Conservation (phyloP, 208 protist genomes). For the Acanthamoeba lugdunensis region DNA sequence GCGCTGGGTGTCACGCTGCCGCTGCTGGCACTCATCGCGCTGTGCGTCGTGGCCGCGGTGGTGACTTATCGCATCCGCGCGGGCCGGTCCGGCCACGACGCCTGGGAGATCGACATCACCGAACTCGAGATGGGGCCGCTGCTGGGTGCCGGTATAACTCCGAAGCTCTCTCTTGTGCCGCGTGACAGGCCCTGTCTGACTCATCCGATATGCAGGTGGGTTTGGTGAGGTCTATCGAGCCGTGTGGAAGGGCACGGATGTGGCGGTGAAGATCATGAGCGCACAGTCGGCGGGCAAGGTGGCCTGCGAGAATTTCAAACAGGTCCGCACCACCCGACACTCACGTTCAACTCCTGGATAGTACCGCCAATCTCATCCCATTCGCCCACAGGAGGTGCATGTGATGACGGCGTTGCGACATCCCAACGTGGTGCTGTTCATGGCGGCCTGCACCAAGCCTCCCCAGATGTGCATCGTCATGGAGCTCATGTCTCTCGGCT, state of each 20-base stretch:
- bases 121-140: conserved; percentile 20
- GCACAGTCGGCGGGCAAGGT: background rate
- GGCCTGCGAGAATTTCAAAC: conserved; percentile 45
- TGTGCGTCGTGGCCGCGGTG: background rate
- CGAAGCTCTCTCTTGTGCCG: background rate
- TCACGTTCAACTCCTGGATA: too few species aligned
- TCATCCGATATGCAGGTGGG: background rate
- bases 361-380: too few species aligned
- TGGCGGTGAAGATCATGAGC: conserved; percentile 41
- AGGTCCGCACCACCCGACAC: background rate
- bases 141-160: background rate
- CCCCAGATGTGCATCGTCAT: conserved; percentile 43
- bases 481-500: conserved; percentile 49
- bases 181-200: too few species aligned
- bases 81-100: background rate
- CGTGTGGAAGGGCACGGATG: conserved; percentile 40
- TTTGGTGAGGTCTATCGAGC: conserved; percentile 25
- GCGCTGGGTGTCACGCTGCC: background rate
- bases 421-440: conserved; percentile 69
- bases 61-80: background rate
- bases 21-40: background rate
- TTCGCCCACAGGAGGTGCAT: conserved; percentile 46
- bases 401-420: conserved; percentile 23
- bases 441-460: conserved; percentile 47
- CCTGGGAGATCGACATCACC: conserved; percentile 36